Base-by-base conservation (phyloP, 805 yeast genomes). In the Lipomyces spencermartinsiae region DNA sequence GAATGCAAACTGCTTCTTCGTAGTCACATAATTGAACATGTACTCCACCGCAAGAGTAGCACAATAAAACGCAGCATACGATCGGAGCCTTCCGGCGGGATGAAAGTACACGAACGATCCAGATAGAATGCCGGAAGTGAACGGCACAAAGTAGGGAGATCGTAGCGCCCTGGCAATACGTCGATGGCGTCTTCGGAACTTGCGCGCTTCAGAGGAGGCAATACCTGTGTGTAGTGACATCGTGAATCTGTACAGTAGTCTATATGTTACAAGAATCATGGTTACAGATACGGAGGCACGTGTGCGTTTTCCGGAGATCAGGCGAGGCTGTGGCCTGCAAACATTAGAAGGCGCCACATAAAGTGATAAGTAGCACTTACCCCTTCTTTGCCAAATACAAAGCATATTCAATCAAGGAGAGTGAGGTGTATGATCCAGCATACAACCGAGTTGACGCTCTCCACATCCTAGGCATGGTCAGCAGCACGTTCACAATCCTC, bases 21-120 rank as follows among this genome's bases (percentile, higher is more conserved):
- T 80, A 43, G 79, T 79, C 43, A 78, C 71, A 63, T 70, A 73
- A 69, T 79, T 79, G 73, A 76, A 78, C 19, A 73, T 62, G 67
- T 75, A 75, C 69, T 81, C 83, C 9, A 73, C 74, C 12, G 80
- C 77, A 59, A 78, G 74, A 19, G 78, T 69, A 5, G 76, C 74
- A 16, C 74, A 59, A 64, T 77, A 80, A 33, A 81, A 70, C 19
- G 81, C 80, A 29, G 74, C 62, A 59, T 74, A 75, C 46, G 74
- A 64, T 25, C 78, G 66, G 51, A 43, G 70, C 16, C 22, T 71
- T 63, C 60, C 67, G 39, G 61, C 67, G 16, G 82, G 81, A 53
- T 77, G 70, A 39, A 72, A 43, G 22, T 65, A 73, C 59, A 68
- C 69, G 29, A 66, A 65, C 22, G 73, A 63, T 5, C 79, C 79